Evolutionary conservation across 129 eudicot species (phyloP).

Genomic region (Centaurea solstitialis): DNA sequence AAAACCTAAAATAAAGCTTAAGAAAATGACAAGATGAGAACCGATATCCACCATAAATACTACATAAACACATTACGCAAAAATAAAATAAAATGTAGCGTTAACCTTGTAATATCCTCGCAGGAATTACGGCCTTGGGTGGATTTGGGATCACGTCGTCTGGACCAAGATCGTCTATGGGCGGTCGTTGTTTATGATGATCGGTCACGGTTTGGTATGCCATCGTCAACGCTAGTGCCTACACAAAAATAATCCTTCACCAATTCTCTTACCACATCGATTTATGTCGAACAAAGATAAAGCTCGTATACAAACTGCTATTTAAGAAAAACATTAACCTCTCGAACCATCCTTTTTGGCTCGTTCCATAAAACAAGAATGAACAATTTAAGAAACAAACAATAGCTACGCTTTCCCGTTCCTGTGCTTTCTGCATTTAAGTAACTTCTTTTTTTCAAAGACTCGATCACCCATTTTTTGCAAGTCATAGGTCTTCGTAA

Average conservation of each 20-base stretch:
- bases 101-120: slow-evolving; percentile 48
- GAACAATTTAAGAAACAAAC: not conserved
- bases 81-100: not conserved
- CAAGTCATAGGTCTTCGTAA: too few relatives aligned
- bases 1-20: not conserved
- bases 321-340: not conserved
- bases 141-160: slow-evolving; percentile 63
- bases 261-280: not conserved
- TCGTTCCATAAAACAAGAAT: not conserved
- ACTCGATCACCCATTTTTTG: too few relatives aligned
- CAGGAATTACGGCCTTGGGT: slow-evolving; percentile 50
- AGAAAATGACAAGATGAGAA: too few relatives aligned
- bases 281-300: not conserved
- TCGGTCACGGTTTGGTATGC: slow-evolving; percentile 70
- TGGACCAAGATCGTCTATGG: slow-evolving; percentile 67
- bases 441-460: too few relatives aligned
- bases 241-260: not conserved
- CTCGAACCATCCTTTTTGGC: not conserved
- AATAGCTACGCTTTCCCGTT: not conserved
- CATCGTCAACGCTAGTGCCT: slow-evolving; percentile 90
- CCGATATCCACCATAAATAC: too few relatives aligned
- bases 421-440: too few relatives aligned
- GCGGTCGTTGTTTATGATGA: slow-evolving; percentile 84
- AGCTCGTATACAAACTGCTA: not conserved
- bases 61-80: too few relatives aligned